A percentile compares a stretch with the other conserved stretches of the same genome.
phyloP scores from a whole-genome alignment of 345 rosid genomes.

The Capsella bursapastoris region DNA sequence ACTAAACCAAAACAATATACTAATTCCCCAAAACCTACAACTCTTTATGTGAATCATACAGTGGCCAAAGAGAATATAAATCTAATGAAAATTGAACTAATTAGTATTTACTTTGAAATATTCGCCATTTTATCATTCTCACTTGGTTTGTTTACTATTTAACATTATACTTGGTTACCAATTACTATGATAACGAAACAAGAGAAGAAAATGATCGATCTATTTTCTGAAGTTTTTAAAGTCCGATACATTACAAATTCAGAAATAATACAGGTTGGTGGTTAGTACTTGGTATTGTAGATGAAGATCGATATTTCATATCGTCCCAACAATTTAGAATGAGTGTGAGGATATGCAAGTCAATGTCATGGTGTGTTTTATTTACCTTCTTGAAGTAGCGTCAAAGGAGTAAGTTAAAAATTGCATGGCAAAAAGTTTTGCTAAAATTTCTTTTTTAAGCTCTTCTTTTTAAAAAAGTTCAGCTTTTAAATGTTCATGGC shows the following conservation, averaged over 20 bases:
- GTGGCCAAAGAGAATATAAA: background rate
- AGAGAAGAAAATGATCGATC: no score
- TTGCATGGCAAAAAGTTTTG: constrained; percentile 34
- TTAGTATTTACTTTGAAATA: background rate
- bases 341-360: constrained; percentile 6
- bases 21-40: background rate
- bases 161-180: no score
- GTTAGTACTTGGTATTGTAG: background rate
- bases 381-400: background rate
- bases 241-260: background rate
- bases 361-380: background rate
- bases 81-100: background rate
- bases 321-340: background rate
- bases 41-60: no score
- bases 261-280: background rate
- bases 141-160: no score
- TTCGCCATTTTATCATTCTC: no score
- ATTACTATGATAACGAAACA: no score
- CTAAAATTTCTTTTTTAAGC: constrained; percentile 1
- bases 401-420: constrained; percentile 7
- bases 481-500: constrained; percentile 23
- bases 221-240: no score
- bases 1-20: background rate
- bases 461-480: constrained; percentile 15
- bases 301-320: background rate